phyloP scores from a whole-genome alignment of 2,329 filamentous ascomycete species.

The Hypocrella siamensis region DNA sequence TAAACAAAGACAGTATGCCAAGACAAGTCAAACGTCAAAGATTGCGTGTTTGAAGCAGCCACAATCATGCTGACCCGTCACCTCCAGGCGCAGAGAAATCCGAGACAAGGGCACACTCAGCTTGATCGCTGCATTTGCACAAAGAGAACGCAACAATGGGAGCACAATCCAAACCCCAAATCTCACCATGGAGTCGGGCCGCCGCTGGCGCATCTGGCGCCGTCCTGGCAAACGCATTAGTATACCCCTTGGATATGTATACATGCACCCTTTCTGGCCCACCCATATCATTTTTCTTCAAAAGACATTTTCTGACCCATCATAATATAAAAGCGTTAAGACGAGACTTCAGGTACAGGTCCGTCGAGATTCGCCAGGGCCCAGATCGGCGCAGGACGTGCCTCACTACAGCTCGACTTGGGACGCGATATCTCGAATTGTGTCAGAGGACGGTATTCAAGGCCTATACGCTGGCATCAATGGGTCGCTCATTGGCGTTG shows the following conservation, averaged over 20 bases:
- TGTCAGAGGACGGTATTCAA: constrained; percentile 59
- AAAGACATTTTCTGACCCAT: no score
- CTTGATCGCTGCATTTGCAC: background rate
- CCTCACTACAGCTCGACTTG: constrained; percentile 74
- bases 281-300: no score
- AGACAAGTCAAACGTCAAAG: no score
- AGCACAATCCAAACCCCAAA: constrained; percentile 47
- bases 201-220: constrained; percentile 86
- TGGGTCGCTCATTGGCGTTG: constrained; percentile 77
- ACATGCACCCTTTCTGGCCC: no score
- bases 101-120: no score
- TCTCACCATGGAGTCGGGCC: constrained; percentile 87
- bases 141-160: constrained; percentile 33
- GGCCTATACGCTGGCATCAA: constrained; percentile 84
- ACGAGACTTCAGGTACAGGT: constrained; percentile 92
- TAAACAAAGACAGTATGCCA: no score
- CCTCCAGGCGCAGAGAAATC: no score
- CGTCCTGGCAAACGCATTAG: constrained; percentile 83
- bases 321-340: no score
- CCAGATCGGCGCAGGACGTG: constrained; percentile 23
- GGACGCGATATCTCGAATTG: constrained; percentile 78
- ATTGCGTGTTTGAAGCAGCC: no score
- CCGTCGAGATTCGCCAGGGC: constrained; percentile 36
- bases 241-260: constrained; percentile 95
- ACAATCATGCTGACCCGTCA: no score